Percentiles rank a stretch among this genome's conserved stretches.
Conservation (phyloP, 164 flowering plant species). For the Aristolochia californica region DNA sequence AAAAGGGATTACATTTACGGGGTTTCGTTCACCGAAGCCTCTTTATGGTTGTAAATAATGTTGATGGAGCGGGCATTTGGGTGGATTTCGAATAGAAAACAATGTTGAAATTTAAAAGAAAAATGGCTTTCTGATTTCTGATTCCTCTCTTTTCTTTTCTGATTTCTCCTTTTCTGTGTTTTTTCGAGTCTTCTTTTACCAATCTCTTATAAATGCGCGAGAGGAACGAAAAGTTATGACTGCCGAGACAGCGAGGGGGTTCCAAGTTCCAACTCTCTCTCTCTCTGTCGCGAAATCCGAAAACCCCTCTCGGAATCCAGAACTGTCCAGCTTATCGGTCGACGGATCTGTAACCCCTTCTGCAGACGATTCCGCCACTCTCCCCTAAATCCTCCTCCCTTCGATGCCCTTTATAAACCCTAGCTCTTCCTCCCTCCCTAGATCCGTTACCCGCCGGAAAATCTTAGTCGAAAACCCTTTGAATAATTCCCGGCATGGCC, state of each 20-base stretch:
- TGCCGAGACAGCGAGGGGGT: background rate
- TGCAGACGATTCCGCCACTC: conserved; percentile 12
- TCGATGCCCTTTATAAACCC: conserved; percentile 5
- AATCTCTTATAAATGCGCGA: conserved; percentile 8
- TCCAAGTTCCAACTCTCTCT: background rate
- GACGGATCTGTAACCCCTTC: conserved; percentile 11
- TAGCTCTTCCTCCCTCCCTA: conserved; percentile 6
- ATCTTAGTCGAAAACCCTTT: background rate
- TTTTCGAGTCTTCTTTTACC: background rate
- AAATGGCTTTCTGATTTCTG: background rate
- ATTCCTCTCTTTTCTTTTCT: too few relatives aligned
- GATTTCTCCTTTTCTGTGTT: too few relatives aligned
- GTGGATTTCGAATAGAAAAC: too few relatives aligned
- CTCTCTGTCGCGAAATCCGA: background rate
- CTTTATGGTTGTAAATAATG: too few relatives aligned
- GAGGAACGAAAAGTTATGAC: background rate
- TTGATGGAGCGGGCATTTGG: too few relatives aligned
- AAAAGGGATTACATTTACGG: too few relatives aligned
- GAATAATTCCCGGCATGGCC: conserved; percentile 31
- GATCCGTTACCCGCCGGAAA: background rate
- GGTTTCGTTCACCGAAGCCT: too few relatives aligned
- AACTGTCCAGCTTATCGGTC: conserved; percentile 12
- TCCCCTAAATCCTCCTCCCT: background rate
- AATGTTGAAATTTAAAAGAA: too few relatives aligned
- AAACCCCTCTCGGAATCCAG: conserved; percentile 1